phyloP scores from a whole-genome alignment of 139 green algal species.

The Trebouxia sp. region DNA sequence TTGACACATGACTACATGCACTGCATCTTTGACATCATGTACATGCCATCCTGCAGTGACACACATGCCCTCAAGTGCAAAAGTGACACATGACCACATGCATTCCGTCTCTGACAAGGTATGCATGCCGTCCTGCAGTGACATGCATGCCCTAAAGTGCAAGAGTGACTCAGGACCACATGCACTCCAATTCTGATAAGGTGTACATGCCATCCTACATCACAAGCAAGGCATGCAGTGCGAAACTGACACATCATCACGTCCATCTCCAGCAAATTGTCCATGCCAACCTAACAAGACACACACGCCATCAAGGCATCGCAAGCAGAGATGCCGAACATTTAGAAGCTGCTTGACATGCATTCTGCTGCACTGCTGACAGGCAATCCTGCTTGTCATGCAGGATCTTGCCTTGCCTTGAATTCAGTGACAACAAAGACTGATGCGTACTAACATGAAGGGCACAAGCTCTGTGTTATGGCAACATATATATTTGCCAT shows the following conservation, averaged over 20 bases:
- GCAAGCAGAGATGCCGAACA: too few relatives aligned
- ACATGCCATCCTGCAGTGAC: slow-evolving; percentile 80
- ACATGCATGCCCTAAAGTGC: slow-evolving; percentile 96
- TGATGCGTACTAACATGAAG: too few relatives aligned
- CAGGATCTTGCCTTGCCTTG: too few relatives aligned
- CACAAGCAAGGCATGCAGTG: slow-evolving; percentile 96
- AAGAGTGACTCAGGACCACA: slow-evolving; percentile 98
- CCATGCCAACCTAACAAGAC: slow-evolving; percentile 81
- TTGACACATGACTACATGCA: slow-evolving; percentile 99
- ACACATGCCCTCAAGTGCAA: neutral
- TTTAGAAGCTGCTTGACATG: too few relatives aligned
- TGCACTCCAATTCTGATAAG: slow-evolving; percentile 99
- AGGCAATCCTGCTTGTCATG: too few relatives aligned
- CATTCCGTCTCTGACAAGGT: too few relatives aligned
- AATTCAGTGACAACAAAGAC: too few relatives aligned
- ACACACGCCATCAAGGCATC: neutral
- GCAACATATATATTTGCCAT: too few relatives aligned
- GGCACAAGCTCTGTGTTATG: too few relatives aligned
- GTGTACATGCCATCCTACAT: slow-evolving; percentile 93
- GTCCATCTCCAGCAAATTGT: slow-evolving; percentile 99
- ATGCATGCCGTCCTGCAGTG: too few relatives aligned
- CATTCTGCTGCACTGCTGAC: too few relatives aligned
- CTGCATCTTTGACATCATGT: slow-evolving; percentile 99
- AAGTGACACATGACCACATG: neutral
- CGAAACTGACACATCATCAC: slow-evolving; percentile 97